Evolutionary conservation across 495 filamentous ascomycete species (phyloP).

Genomic region (Penicillium longicatenatum): DNA sequence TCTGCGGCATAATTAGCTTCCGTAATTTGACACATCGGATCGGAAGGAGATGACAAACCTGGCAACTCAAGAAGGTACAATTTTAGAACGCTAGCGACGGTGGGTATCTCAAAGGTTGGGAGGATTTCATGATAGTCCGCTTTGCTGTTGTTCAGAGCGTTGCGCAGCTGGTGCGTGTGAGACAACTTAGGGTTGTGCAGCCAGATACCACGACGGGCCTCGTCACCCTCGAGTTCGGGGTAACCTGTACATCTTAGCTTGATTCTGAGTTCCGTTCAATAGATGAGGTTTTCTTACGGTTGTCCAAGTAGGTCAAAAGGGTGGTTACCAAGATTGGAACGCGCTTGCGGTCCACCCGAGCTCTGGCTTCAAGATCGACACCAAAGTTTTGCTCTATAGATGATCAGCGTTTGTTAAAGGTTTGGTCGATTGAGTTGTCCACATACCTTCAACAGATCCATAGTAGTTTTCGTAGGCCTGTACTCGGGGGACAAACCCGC

Average conservation of each 20-base stretch:
- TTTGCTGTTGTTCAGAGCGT: conserved; percentile 85
- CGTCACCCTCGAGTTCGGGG: conserved; percentile 95
- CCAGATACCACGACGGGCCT: conserved; percentile 91
- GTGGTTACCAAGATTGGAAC: conserved; percentile 92
- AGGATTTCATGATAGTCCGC: conserved; percentile 73
- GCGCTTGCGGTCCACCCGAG: conserved; percentile 89
- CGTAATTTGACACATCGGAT: conserved; percentile 1
- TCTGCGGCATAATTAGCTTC: conserved; percentile 52
- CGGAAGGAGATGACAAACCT: conserved; percentile 55
- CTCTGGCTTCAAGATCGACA: conserved; percentile 92
- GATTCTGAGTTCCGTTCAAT: not conserved
- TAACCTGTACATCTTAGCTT: conserved; percentile 60
- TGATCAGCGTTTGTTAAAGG: conserved; percentile 20
- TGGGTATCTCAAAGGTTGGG: conserved; percentile 85
- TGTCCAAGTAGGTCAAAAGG: conserved; percentile 90
- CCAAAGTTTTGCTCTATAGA: conserved; percentile 87
- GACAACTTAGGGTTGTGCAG: conserved; percentile 85
- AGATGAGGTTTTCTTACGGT: conserved; percentile 53
- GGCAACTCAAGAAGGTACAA: conserved; percentile 95
- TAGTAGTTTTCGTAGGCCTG: conserved; percentile 98
- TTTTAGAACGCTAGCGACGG: conserved; percentile 91
- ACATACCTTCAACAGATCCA: conserved; percentile 81
- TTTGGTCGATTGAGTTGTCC: not conserved
- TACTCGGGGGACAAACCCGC: conserved; percentile 88
- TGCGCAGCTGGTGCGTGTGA: conserved; percentile 82